These are phyloP conservation scores for Hypoxylon sp. DNA, from an alignment of 2,329 filamentous ascomycete species.

Conservation along the genomic window DNA sequence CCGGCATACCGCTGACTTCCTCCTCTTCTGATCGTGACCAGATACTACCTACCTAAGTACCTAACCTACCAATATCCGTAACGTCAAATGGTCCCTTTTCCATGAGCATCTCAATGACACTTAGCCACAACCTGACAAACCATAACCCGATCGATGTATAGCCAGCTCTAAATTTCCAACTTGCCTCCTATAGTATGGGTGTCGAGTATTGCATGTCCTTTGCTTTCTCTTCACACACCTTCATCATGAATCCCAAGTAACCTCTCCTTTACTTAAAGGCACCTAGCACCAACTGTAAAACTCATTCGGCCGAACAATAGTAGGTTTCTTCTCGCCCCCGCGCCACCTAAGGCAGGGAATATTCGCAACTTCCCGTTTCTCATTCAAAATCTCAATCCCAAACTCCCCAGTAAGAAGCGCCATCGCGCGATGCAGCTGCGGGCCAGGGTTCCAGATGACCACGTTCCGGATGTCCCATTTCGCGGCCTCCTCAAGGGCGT, in stretches of 20 bases:
- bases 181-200: too few relatives aligned
- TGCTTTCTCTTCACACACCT: too few relatives aligned
- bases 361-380: conserved; percentile 23
- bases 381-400: conserved; percentile 20
- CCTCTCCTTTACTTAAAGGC: background rate
- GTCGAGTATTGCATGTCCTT: too few relatives aligned
- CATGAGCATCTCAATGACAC: too few relatives aligned
- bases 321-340: conserved; percentile 24
- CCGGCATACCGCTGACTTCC: background rate
- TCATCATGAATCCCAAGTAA: background rate
- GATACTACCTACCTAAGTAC: background rate
- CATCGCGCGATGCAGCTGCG: conserved; percentile 22
- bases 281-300: conserved; percentile 44
- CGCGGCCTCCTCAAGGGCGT: conserved; percentile 41
- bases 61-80: background rate
- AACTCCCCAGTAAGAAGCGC: conserved; percentile 14
- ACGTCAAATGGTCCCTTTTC: too few relatives aligned
- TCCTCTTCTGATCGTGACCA: background rate
- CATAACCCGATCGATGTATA: too few relatives aligned
- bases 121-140: too few relatives aligned
- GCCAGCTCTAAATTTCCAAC: too few relatives aligned
- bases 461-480: conserved; percentile 33
- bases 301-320: conserved; percentile 34
- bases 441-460: conserved; percentile 38
- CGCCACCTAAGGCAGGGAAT: conserved; percentile 43